Percentiles rank a stretch among this genome's conserved stretches.
These are phyloP conservation scores for Syncephalastrum contaminatum DNA, from an alignment of 371 early-diverging fungal species.

Conservation along the genomic window DNA sequence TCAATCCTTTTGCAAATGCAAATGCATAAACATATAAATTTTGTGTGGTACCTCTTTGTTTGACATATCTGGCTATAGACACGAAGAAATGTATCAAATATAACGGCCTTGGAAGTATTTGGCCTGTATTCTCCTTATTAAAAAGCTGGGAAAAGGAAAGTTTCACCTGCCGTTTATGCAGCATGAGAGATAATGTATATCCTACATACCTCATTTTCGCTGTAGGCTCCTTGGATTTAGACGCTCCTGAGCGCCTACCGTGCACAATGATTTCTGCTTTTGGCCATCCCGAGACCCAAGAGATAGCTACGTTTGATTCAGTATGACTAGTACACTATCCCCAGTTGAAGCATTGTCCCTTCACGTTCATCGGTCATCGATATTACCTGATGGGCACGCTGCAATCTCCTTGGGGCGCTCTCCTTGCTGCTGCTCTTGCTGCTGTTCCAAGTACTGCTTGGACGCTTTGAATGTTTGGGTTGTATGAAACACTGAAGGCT, in stretches of 20 bases:
- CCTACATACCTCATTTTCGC: constrained; percentile 37
- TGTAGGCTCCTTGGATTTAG: constrained; percentile 47
- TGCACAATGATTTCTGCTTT: constrained; percentile 57
- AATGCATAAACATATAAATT: neutral
- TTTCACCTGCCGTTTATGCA: constrained; percentile 11
- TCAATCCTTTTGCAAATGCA: neutral
- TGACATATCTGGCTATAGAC: neutral
- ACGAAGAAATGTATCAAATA: constrained; percentile 27
- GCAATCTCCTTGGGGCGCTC: no score
- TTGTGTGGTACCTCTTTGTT: neutral
- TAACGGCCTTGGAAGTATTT: constrained; percentile 41
- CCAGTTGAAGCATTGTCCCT: constrained; percentile 33
- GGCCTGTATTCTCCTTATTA: constrained; percentile 15
- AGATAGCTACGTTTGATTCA: constrained; percentile 32
- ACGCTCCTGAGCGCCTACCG: constrained; percentile 56
- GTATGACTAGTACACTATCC: neutral
- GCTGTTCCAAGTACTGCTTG: constrained; percentile 34
- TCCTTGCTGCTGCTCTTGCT: no score
- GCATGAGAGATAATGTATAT: neutral
- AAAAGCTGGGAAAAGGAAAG: constrained; percentile 10
- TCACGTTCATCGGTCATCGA: constrained; percentile 39
- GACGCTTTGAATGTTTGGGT: constrained; percentile 45
- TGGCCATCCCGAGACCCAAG: constrained; percentile 50
- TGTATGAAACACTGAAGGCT: constrained; percentile 28
- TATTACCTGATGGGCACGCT: constrained; percentile 9